Evolutionary conservation across 1,284 basidiomycete genomes (phyloP).

Genomic region (Violaceomyces palustris): DNA sequence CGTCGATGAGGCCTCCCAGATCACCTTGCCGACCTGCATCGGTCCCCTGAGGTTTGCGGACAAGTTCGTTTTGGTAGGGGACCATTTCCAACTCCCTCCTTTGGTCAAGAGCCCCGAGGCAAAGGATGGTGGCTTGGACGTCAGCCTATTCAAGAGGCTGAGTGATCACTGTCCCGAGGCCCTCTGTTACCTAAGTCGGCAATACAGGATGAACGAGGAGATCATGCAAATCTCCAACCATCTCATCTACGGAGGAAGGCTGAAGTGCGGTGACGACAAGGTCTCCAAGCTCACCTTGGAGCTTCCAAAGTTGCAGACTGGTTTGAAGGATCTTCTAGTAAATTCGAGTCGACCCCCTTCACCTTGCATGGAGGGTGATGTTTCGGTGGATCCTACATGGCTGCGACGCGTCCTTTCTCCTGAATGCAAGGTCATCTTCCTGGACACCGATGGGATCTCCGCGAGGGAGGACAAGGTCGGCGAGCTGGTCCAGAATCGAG

Average conservation of each 20-base stretch:
- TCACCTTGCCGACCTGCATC: conserved; percentile 88
- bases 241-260: conserved; percentile 74
- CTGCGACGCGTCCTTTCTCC: too few species aligned
- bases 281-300: conserved; percentile 64
- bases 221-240: conserved; percentile 91
- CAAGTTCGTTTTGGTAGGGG: conserved; percentile 88
- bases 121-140: conserved; percentile 68
- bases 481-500: conserved; percentile 81
- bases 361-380: background rate
- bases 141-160: conserved; percentile 81
- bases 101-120: conserved; percentile 74
- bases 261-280: conserved; percentile 70
- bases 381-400: too few species aligned
- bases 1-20: conserved; percentile 95
- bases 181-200: conserved; percentile 74
- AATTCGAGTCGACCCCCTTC: too few species aligned
- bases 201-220: conserved; percentile 95
- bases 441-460: conserved; percentile 39
- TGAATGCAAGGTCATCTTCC: conserved; percentile 70
- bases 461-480: too few species aligned
- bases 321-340: too few species aligned
- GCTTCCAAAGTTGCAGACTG: conserved; percentile 56
- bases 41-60: conserved; percentile 86
- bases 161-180: conserved; percentile 73
- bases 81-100: conserved; percentile 90